Evolutionary conservation across 441 rosid genomes (phyloP), one percentile per base, ranked within the genome.

Genomic region (Pelargonium myrrhifolium): DNA sequence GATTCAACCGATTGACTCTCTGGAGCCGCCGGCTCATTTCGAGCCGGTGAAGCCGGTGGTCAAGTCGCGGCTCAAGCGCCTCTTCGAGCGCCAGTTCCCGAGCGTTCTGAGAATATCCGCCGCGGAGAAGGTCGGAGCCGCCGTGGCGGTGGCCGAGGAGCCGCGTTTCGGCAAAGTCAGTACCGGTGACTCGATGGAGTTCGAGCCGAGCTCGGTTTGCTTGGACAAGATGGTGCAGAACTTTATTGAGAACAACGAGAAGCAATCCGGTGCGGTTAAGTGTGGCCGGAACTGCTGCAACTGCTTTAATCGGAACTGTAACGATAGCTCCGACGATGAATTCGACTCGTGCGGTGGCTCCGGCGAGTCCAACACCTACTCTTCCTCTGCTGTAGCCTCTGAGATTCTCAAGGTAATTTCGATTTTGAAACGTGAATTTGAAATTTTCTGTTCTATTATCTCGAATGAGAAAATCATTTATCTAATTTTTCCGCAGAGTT

Each of bases 221-320:
- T 15, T 45, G 2, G 53, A 45, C 53, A 45, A 45, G 53, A 45
- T 45, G 53, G 53, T 45, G 11, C 53, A 45, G 53, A 45, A 12
- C 53, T 45, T 45, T 4, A 45, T 45, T 0, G 53, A 45, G 53
- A 45, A 5, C 53, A 45, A 12, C 53, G 53, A 45, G 53, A 45
- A 45, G 53, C 53, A 45, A 12, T 11, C 15, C 3, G 53, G 53
- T 1, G 53, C 53, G 15, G 53, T 45, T 15, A 76, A 83, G 69
- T 91, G 97, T 26, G 61, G 81, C 28, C 85, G 86, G 18, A 79
- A 77, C 49, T 89, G 91, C 80, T 89, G 87, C 78, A 80, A 78
- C 65, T 80, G 89, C n/a, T n/a, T n/a, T n/a, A n/a, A n/a, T n/a
- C n/a, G n/a, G n/a, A n/a, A n/a, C n/a, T n/a, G n/a, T n/a, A n/a